Percentiles rank a stretch among this genome's conserved stretches.
These are phyloP conservation scores for Phlegmacium glaucopus DNA, from an alignment of 768 basidiomycete genomes.

Conservation along the genomic window DNA sequence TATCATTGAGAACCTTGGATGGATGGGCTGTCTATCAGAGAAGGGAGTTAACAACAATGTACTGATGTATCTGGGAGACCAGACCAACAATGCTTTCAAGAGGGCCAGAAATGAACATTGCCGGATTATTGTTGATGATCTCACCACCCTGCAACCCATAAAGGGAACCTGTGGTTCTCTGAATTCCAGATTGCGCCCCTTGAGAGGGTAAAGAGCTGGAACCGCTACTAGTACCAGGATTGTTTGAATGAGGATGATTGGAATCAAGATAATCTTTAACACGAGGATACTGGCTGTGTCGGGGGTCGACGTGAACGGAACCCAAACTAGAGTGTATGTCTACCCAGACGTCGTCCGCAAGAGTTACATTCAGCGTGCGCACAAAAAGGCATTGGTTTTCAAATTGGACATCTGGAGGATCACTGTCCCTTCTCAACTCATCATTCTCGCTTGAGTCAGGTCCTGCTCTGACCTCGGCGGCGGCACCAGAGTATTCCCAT, in stretches of 20 bases:
- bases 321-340: too few species aligned
- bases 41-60: too few species aligned
- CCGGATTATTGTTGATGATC: too few species aligned
- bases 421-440: neutral
- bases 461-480: conserved; percentile 9
- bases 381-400: conserved; percentile 15
- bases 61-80: neutral
- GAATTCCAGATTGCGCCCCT: neutral
- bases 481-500: conserved; percentile 15
- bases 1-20: too few species aligned
- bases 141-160: neutral
- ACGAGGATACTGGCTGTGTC: too few species aligned
- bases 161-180: neutral
- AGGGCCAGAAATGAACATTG: neutral
- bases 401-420: neutral
- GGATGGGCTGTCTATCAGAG: too few species aligned
- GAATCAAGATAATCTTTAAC: too few species aligned
- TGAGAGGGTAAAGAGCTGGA: too few species aligned
- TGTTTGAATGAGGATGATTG: too few species aligned
- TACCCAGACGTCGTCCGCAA: conserved; percentile 5
- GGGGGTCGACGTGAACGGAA: too few species aligned
- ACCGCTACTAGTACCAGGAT: too few species aligned
- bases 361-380: conserved; percentile 8
- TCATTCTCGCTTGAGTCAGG: conserved; percentile 4
- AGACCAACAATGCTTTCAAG: neutral